Percentiles rank a stretch among this genome's conserved stretches.
These are phyloP conservation scores for Leishmania turanica DNA, from an alignment of 208 protist genomes.

Conservation along the genomic window DNA sequence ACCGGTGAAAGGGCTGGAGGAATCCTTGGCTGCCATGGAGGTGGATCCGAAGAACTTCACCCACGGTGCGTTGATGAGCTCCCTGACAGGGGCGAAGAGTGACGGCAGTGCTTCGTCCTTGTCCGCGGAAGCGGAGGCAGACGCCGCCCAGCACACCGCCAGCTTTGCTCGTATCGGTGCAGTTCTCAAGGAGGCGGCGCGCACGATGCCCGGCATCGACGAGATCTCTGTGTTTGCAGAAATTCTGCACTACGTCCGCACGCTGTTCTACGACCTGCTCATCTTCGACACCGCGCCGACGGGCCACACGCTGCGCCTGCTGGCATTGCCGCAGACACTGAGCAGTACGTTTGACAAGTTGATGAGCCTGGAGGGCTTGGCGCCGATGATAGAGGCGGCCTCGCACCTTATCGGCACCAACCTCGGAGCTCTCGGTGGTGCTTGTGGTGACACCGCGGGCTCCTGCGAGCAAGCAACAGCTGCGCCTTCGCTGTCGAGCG, in stretches of 20 bases:
- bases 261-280: conserved; percentile 94
- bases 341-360: conserved; percentile 58
- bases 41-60: conserved; percentile 76
- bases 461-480: neutral
- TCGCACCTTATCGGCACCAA: conserved; percentile 26
- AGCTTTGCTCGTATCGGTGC: conserved; percentile 41
- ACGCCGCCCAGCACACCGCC: neutral
- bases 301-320: conserved; percentile 97
- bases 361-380: conserved; percentile 45
- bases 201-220: conserved; percentile 97
- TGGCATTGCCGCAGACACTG: conserved; percentile 90
- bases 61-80: conserved; percentile 25
- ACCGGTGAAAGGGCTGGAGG: conserved; percentile 78
- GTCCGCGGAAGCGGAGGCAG: neutral
- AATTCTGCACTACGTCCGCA: conserved; percentile 92
- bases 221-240: conserved; percentile 98
- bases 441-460: neutral
- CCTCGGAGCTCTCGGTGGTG: neutral
- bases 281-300: conserved; percentile 99
- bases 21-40: conserved; percentile 95
- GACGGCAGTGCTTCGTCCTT: neutral
- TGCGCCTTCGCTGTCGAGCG: neutral
- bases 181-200: conserved; percentile 61
- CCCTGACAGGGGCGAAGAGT: neutral
- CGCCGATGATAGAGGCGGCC: conserved; percentile 46